Evolutionary conservation across 192 early-diverging fungal species (phyloP).

Genomic region (Coemansia sp.): DNA sequence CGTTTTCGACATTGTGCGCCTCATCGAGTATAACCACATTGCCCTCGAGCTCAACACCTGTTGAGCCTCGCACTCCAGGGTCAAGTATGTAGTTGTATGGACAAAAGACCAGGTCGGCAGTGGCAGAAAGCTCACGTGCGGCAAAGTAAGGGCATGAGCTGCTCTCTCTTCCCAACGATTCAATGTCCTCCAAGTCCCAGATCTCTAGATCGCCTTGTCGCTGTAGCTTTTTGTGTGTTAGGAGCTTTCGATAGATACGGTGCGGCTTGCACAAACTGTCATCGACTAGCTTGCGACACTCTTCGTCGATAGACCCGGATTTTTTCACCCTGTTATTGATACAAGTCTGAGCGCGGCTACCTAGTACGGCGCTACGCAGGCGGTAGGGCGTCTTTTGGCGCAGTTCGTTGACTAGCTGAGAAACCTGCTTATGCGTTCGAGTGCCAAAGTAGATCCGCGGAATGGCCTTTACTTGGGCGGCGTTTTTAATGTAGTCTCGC

Average conservation of each 20-base stretch:
- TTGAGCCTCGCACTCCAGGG: conserved; percentile 56
- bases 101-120: conserved; percentile 64
- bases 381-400: conserved; percentile 61
- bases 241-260: not conserved
- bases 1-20: conserved; percentile 68
- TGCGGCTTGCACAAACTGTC: conserved; percentile 20
- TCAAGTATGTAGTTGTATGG: conserved; percentile 72
- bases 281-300: conserved; percentile 35
- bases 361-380: conserved; percentile 56
- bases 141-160: conserved; percentile 64
- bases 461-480: not conserved
- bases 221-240: conserved; percentile 6
- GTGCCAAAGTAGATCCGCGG: conserved; percentile 60
- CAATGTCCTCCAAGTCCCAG: conserved; percentile 67
- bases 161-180: conserved; percentile 32
- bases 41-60: conserved; percentile 55
- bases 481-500: conserved; percentile 4
- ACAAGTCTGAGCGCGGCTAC: conserved; percentile 60
- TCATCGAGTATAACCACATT: conserved; percentile 66
- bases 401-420: conserved; percentile 61
- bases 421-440: conserved; percentile 64
- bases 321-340: conserved; percentile 36
- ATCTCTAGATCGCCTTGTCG: conserved; percentile 36
- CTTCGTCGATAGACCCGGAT: conserved; percentile 45
- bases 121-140: conserved; percentile 41